Evolutionary conservation across 1,284 basidiomycete genomes (phyloP), one percentile per base, ranked within the genome.

Genomic region (Gomphus sp.): DNA sequence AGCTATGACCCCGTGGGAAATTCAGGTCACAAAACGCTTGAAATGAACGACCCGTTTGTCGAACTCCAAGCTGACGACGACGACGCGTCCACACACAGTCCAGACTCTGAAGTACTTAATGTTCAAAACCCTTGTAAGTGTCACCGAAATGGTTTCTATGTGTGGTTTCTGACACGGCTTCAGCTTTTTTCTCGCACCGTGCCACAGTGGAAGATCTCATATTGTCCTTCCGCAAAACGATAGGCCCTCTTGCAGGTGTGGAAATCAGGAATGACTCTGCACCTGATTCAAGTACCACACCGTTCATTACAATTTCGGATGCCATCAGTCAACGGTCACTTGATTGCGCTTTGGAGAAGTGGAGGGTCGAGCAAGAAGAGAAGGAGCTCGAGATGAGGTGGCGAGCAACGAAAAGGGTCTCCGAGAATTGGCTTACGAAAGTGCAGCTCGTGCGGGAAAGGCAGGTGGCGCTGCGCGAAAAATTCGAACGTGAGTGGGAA

Each of bases 301-400:
- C 54, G 22, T 4, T 55, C 41, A 44, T 55, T 31, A 36, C 47
- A n/a, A 22, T 55, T 33, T 25, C 54, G 0, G 54, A 55, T 22
- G 25, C 36, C 9, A 8, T n/a, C 12, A 31, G n/a, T 36, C 50
- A 34, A 51, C 22, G 10, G 31, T 18, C 52, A 2, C 22, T 55
- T 7, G 54, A 55, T 22, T 47, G 44, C 25, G 54, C 41, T 9
- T 43, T 55, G 12, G 54, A 43, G 31, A 44, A 33, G 39, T 55
- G 54, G 54, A 16, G 41, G n/a, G 44, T 55, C 4, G 54, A 55
- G 34, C 54, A 47, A 31, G 54, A 55, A 36, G 54, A 55, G 41
- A 43, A 55, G 39, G 54, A 55, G n/a, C 54, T 55, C 22, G 54
- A 55, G 41, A 55, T 55, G 54, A 37, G 54, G 31, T 55, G 54